Evolutionary conservation across 2,329 filamentous ascomycete genomes (phyloP), one percentile per base, ranked within the genome.

Genomic region (Dothistroma septosporum): DNA sequence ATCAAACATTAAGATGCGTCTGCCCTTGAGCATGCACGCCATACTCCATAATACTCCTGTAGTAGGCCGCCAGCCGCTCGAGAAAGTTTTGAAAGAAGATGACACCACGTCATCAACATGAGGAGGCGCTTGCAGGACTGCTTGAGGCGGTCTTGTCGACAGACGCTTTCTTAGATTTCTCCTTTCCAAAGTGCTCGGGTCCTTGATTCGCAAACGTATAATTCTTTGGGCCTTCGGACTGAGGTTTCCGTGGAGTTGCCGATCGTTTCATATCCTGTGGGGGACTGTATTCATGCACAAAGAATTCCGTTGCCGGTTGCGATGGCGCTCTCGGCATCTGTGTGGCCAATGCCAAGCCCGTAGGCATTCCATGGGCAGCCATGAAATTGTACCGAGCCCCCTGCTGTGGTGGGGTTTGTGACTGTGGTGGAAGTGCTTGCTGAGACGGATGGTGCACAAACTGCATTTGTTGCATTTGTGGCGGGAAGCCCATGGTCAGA

Each of bases 171-270:
- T 66, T 69, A 9, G 56, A 56, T 63, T 71, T 72, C 44, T 68
- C 67, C 61, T 69, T 70, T 61, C 71, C 70, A 65, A 79, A 80
- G 64, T 79, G 76, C 61, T 74, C 72, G 1, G 78, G 78, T 10
- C 76, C 76, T 59, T 78, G 76, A 53, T 80, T 80, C 50, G 77
- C 76, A 59, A 81, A 81, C 16, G 78, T 77, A 64, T 78, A 81
- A 60, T 73, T 78, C 69, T 79, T 80, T 1, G 75, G 72, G 11
- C 64, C 69, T 21, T 59, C 71, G 10, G 61, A 57, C 66, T n/a
- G 62, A 73, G 68, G 53, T 61, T 70, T 73, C 5, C 73, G 66
- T 16, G 70, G 70, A 14, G 67, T 70, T 8, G 68, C 65, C n/a
- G 67, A 64, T 22, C 68, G 65, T 49, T 75, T 77, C 4, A 73